These are phyloP conservation scores for Cicer pinnatifidum DNA, from an alignment of 306 rosid genomes.

Conservation along the genomic window DNA sequence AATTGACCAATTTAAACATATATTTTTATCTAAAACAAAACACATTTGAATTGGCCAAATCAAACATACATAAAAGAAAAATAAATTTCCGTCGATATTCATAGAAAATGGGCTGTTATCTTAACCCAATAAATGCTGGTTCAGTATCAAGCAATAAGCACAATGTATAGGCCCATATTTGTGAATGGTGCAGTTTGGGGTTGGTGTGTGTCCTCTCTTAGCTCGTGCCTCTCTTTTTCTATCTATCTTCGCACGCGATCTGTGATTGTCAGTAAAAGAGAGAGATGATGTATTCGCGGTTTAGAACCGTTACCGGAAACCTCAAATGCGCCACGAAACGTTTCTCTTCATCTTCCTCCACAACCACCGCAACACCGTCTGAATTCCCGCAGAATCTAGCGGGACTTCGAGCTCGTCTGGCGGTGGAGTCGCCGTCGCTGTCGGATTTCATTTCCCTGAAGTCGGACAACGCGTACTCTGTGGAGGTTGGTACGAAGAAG, in stretches of 20 bases:
- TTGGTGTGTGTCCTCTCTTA: background rate
- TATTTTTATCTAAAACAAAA: no score
- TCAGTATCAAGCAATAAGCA: background rate
- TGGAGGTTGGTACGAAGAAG: slow-evolving; percentile 98
- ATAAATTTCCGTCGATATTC: no score
- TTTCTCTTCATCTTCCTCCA: slow-evolving; percentile 61
- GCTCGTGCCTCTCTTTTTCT: slow-evolving; percentile 1
- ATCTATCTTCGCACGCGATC: slow-evolving; percentile 42
- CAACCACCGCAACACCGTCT: slow-evolving; percentile 37
- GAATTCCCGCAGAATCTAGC: slow-evolving; percentile 71
- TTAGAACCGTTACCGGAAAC: slow-evolving; percentile 51
- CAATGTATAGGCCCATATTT: slow-evolving; percentile 21
- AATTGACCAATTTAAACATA: no score
- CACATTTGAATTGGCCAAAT: no score
- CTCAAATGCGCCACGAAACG: slow-evolving; percentile 49
- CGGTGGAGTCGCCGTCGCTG: slow-evolving; percentile 65
- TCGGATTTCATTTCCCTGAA: slow-evolving; percentile 60
- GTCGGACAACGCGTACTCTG: slow-evolving; percentile 66
- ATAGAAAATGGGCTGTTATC: no score
- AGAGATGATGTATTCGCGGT: slow-evolving; percentile 57
- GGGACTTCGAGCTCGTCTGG: slow-evolving; percentile 78
- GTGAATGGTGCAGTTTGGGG: slow-evolving; percentile 10
- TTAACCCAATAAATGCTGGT: no score
- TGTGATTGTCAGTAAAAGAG: slow-evolving; percentile 10
- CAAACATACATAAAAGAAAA: no score